These are phyloP conservation scores for Clarireedia sp. DNA, from an alignment of 2,329 filamentous ascomycete species.

Conservation along the genomic window DNA sequence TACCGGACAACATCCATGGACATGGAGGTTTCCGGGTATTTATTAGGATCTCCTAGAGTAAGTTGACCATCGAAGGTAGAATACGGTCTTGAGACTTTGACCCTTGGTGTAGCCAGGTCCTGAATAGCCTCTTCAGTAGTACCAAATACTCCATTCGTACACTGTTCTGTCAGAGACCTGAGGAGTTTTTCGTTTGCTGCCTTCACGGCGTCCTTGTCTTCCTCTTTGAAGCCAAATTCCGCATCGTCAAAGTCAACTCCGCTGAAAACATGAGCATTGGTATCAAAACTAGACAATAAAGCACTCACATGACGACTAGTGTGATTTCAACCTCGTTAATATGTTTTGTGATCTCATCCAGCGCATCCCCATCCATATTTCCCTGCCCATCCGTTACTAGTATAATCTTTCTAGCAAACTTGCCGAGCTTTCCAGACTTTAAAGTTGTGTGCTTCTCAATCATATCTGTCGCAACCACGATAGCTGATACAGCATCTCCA, in stretches of 20 bases:
- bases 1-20: conserved; percentile 85
- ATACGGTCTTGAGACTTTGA: conserved; percentile 69
- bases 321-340: conserved; percentile 72
- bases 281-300: neutral
- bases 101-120: conserved; percentile 66
- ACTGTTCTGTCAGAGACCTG: conserved; percentile 56
- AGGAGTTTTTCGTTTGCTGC: conserved; percentile 66
- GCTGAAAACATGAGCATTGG: conserved; percentile 36
- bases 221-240: conserved; percentile 87
- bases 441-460: conserved; percentile 73
- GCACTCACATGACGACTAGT: conserved; percentile 65
- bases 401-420: conserved; percentile 73
- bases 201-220: conserved; percentile 69
- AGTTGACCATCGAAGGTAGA: conserved; percentile 73
- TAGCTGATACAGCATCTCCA: conserved; percentile 81
- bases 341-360: conserved; percentile 59
- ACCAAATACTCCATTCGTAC: conserved; percentile 63
- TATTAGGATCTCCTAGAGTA: conserved; percentile 68
- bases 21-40: conserved; percentile 61
- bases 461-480: conserved; percentile 81
- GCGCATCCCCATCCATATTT: conserved; percentile 61
- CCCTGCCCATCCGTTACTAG: conserved; percentile 78
- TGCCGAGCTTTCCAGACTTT: conserved; percentile 40
- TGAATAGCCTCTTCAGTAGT: conserved; percentile 80
- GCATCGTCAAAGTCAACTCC: conserved; percentile 90